Base-by-base conservation (phyloP, 345 rosid genomes). In the Bretschneidera sinensis region DNA sequence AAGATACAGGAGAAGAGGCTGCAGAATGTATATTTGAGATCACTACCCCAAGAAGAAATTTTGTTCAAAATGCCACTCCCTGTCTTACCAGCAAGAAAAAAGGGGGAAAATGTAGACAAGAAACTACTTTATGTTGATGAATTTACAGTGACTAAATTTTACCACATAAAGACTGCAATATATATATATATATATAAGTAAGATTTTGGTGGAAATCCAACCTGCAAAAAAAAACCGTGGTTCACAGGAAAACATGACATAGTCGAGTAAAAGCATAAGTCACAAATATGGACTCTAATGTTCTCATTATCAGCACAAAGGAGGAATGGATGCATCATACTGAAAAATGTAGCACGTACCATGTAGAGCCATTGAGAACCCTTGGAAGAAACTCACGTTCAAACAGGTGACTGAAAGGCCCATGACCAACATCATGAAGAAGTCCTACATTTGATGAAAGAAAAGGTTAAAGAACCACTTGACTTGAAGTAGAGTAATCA, bases 391-490 rank as follows among this genome's bases (percentile, higher is more conserved):
- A 92, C 55, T 77, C 89, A 13, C 89, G 80, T 69, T 89, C 97
- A 81, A 92, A 89, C 79, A 85, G 72, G 76, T 92, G 97, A 65
- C 97, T 92, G 63, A 92, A 89, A 53, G 98, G 98, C 34, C 98
- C 98, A 76, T 92, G 96, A 54, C 97, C 98, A 63, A 89, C 79
- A 74, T 92, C 97, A 77, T 92, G 97, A 59, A 92, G 77, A 66
- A 92, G 96, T 51, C 98, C 98, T 87, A 69, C 68, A 76, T 55
- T 57, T 47, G 43, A 54, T 50, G 24, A 66, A 60, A 34, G 63
- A 58, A 47, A 50, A 13, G 43, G 19, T 21, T 33, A 15, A 53
- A 45, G 49, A 24, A 63, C 22, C 52, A 15, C 39, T 0, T 1
- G 16, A 58, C 19, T 49, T n/a, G n/a, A 25, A 34, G 51, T 5